Evolutionary conservation across 129 eudicot species (phyloP).

Genomic region (Escallonia herrerae): DNA sequence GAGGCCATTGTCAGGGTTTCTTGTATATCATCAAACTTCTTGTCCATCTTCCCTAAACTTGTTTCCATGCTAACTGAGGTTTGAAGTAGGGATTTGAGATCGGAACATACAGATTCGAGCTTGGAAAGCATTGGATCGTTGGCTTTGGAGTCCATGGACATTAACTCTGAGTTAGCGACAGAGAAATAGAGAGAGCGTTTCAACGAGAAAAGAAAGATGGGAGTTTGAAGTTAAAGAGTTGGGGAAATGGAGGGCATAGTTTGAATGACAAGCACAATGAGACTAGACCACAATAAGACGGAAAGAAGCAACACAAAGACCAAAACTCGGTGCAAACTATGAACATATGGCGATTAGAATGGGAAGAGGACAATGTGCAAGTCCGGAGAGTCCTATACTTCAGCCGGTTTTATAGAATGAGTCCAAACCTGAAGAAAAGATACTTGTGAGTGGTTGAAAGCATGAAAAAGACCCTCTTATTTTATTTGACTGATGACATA

Average conservation of each 20-base stretch:
- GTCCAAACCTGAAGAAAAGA: slow-evolving; percentile 1
- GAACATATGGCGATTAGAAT: slow-evolving; percentile 48
- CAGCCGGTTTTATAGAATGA: slow-evolving; percentile 13
- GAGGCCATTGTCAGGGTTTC: slow-evolving; percentile 48
- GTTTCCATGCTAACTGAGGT: slow-evolving; percentile 30
- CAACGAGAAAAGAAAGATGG: neutral
- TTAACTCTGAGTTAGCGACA: neutral
- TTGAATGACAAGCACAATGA: slow-evolving; percentile 27
- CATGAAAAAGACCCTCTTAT: no score
- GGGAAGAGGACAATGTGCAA: slow-evolving; percentile 26
- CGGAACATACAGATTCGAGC: slow-evolving; percentile 43
- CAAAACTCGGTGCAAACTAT: slow-evolving; percentile 54
- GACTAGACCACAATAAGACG: slow-evolving; percentile 25
- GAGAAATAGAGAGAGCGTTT: neutral
- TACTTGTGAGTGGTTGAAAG: no score
- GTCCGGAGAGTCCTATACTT: slow-evolving; percentile 19
- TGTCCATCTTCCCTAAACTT: slow-evolving; percentile 33
- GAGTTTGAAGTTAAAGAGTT: neutral
- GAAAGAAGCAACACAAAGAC: slow-evolving; percentile 2
- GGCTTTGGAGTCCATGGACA: slow-evolving; percentile 19
- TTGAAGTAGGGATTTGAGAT: slow-evolving; percentile 49
- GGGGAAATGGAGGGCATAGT: slow-evolving; percentile 8
- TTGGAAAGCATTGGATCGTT: slow-evolving; percentile 34
- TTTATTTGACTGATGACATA: no score
- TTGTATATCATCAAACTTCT: slow-evolving; percentile 30